phyloP scores from a whole-genome alignment of 1,284 basidiomycete species.

The Trichosporon asahii region DNA sequence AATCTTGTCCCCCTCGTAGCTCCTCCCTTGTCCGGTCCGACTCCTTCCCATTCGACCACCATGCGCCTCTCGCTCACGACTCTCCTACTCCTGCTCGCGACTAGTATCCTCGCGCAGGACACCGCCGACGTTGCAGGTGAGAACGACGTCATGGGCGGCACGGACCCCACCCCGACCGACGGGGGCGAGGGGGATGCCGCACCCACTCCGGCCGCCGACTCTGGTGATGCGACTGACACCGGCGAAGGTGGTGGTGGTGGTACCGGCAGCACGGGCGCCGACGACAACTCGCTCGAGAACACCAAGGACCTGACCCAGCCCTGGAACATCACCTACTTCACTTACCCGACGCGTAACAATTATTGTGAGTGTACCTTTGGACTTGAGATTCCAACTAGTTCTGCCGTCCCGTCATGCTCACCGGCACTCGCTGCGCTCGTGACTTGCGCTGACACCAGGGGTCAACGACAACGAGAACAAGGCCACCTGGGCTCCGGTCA shows the following conservation, averaged over 20 bases:
- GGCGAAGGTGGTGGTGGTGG: neutral
- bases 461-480: conserved; percentile 24
- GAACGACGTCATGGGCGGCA: neutral
- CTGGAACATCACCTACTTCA: conserved; percentile 17
- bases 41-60: too few species aligned
- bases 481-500: conserved; percentile 18
- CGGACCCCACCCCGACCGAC: neutral
- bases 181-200: too few species aligned
- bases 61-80: neutral
- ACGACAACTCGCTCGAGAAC: neutral
- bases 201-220: too few species aligned
- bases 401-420: too few species aligned
- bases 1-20: too few species aligned
- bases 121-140: neutral
- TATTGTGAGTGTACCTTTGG: conserved; percentile 17
- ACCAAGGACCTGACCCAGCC: neutral
- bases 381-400: too few species aligned
- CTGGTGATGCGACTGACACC: neutral
- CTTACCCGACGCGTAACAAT: conserved; percentile 16
- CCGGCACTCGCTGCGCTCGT: neutral
- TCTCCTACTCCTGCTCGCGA: neutral
- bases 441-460: conserved; percentile 13
- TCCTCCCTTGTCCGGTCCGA: too few species aligned
- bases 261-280: neutral
- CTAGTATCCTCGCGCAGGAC: neutral